Evolutionary conservation across 1,284 basidiomycete species (phyloP).

Genomic region (Ganoderma lingzhi): DNA sequence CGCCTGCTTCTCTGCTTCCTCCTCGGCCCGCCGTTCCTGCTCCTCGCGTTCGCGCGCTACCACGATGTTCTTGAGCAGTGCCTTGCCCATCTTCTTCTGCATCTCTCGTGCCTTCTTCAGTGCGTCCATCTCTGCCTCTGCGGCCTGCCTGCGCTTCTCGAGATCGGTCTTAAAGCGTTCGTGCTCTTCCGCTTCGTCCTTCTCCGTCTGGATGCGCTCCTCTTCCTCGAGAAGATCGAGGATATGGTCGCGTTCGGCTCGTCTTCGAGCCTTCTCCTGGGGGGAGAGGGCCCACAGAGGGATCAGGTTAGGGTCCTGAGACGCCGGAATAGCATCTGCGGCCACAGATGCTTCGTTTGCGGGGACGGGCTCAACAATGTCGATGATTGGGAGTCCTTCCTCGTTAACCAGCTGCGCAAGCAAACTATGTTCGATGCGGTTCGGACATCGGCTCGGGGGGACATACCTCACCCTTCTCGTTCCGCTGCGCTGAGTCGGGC

Average conservation of each 20-base stretch:
- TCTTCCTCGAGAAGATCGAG: conserved; percentile 77
- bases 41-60: conserved; percentile 52
- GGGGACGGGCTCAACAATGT: conserved; percentile 70
- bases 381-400: conserved; percentile 80
- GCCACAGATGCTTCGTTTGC: conserved; percentile 24
- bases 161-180: conserved; percentile 54
- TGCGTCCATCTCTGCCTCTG: conserved; percentile 58
- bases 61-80: conserved; percentile 59
- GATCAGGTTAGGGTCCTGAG: conserved; percentile 54
- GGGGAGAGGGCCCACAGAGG: conserved; percentile 56
- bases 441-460: conserved; percentile 22
- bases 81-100: conserved; percentile 81
- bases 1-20: conserved; percentile 40
- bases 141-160: conserved; percentile 59
- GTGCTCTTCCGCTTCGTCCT: conserved; percentile 49
- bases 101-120: conserved; percentile 64
- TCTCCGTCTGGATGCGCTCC: conserved; percentile 56
- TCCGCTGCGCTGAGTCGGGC: conserved; percentile 47
- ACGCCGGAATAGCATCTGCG: conserved; percentile 16
- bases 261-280: conserved; percentile 56
- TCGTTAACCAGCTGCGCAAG: conserved; percentile 67
- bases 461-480: conserved; percentile 71
- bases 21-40: conserved; percentile 41
- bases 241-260: conserved; percentile 65
- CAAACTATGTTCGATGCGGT: conserved; percentile 26